Evolutionary conservation across 2,329 filamentous ascomycete species (phyloP).

Genomic region (Cladosporium velox): DNA sequence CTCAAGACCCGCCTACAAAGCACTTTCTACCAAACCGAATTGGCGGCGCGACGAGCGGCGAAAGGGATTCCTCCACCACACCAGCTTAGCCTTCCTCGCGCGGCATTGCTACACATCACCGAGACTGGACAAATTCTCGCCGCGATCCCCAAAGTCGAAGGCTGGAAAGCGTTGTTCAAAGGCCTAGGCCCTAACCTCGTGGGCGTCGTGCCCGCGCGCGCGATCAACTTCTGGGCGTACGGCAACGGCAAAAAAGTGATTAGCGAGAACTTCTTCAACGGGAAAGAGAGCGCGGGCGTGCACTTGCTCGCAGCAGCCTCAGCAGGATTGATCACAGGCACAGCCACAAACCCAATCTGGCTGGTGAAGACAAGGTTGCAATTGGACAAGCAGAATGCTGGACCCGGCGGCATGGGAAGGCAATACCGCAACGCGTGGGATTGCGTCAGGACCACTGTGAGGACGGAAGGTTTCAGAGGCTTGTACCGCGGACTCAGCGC

Average conservation of each 20-base stretch:
- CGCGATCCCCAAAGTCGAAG: slow-evolving; percentile 78
- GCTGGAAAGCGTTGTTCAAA: slow-evolving; percentile 86
- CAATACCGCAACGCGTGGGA: slow-evolving; percentile 87
- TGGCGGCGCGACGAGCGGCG: slow-evolving; percentile 67
- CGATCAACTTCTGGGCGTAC: slow-evolving; percentile 93
- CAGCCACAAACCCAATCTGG: slow-evolving; percentile 95
- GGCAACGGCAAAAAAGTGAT: slow-evolving; percentile 87
- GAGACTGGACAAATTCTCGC: slow-evolving; percentile 86
- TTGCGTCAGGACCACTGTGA: slow-evolving; percentile 79
- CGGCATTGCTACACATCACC: slow-evolving; percentile 70
- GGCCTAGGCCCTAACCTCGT: slow-evolving; percentile 87
- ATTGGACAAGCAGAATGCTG: slow-evolving; percentile 79
- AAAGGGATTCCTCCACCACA: slow-evolving; percentile 55
- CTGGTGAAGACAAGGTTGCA: slow-evolving; percentile 91
- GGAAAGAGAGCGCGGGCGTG: slow-evolving; percentile 70
- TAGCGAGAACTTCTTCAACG: slow-evolving; percentile 70
- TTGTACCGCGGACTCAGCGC: slow-evolving; percentile 90
- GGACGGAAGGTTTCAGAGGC: slow-evolving; percentile 76
- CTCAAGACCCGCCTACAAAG: slow-evolving; percentile 91
- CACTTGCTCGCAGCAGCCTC: slow-evolving; percentile 75
- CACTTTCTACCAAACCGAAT: slow-evolving; percentile 87
- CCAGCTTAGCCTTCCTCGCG: slow-evolving; percentile 65
- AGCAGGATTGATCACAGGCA: slow-evolving; percentile 83
- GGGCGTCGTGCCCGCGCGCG: slow-evolving; percentile 83
- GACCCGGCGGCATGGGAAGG: slow-evolving; percentile 56